phyloP scores from a whole-genome alignment of 768 basidiomycete species.

The Boletales sp. region DNA sequence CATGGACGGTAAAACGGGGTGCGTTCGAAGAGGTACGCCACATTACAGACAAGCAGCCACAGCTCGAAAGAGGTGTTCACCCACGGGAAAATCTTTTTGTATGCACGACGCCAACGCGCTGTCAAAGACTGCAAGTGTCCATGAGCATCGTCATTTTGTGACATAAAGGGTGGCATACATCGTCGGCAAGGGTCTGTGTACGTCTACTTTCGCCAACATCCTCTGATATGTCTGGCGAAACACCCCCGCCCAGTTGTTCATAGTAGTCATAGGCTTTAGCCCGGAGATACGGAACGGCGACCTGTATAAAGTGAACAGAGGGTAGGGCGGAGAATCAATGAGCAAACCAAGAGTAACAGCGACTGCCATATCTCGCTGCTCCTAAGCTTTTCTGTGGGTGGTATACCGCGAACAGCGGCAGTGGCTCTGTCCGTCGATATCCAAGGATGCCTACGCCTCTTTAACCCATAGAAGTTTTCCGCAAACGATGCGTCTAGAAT shows the following conservation, averaged over 20 bases:
- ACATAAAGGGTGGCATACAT: slow-evolving; percentile 36
- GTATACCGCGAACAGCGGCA: slow-evolving; percentile 64
- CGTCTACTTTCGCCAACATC: slow-evolving; percentile 47
- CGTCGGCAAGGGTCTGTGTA: slow-evolving; percentile 46
- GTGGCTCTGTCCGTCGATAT: slow-evolving; percentile 66
- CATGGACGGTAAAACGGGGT: slow-evolving; percentile 89
- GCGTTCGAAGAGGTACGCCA: slow-evolving; percentile 86
- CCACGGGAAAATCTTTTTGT: slow-evolving; percentile 80
- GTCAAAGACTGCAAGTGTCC: slow-evolving; percentile 41
- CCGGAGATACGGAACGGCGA: slow-evolving; percentile 85
- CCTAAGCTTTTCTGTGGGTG: slow-evolving; percentile 63
- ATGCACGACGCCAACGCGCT: slow-evolving; percentile 54
- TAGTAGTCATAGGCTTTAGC: slow-evolving; percentile 89
- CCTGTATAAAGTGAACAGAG: slow-evolving; percentile 31
- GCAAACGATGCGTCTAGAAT: slow-evolving; percentile 83
- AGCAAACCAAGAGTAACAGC: slow-evolving; percentile 71
- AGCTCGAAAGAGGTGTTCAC: slow-evolving; percentile 71
- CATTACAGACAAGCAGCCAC: slow-evolving; percentile 81
- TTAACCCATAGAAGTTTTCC: slow-evolving; percentile 94
- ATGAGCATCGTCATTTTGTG: slow-evolving; percentile 3
- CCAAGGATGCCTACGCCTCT: slow-evolving; percentile 68
- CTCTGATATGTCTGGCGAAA: slow-evolving; percentile 61
- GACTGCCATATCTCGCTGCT: slow-evolving; percentile 70
- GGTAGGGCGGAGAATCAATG: background rate
- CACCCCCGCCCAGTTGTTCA: slow-evolving; percentile 83